phyloP scores from a whole-genome alignment of 345 rosid genomes.

The Kernera saxatilis region DNA sequence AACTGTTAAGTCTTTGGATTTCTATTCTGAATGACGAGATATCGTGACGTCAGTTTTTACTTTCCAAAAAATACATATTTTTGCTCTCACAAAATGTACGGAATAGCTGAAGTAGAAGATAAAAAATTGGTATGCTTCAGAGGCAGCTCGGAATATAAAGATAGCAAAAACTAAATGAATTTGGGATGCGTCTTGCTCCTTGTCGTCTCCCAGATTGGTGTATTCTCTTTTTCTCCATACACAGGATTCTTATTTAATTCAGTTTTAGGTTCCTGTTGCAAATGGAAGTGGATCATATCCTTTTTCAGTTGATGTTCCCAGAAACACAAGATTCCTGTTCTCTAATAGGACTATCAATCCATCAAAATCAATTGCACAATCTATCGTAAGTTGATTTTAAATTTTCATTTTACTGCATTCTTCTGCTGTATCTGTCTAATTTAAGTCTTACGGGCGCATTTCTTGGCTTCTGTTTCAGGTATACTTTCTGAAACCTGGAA shows the following conservation, averaged over 20 bases:
- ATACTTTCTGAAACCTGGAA: constrained; percentile 72
- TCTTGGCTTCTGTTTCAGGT: constrained; percentile 49
- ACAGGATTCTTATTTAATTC: constrained; percentile 14
- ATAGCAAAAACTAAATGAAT: background rate
- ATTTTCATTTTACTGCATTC: constrained; percentile 10
- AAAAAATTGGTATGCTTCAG: background rate
- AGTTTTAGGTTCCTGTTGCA: constrained; percentile 89
- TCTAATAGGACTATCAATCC: constrained; percentile 77
- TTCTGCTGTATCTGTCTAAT: constrained; percentile 24
- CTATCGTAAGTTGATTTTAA: constrained; percentile 58
- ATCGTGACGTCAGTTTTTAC: constrained; percentile 1
- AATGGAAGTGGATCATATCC: constrained; percentile 95
- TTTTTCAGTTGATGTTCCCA: constrained; percentile 87
- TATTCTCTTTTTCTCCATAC: constrained; percentile 2
- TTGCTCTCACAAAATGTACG: constrained; percentile 1
- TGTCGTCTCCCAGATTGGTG: background rate
- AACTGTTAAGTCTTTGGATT: constrained; percentile 9
- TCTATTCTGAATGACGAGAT: background rate
- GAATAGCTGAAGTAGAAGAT: background rate
- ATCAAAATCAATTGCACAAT: constrained; percentile 81
- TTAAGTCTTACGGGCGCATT: constrained; percentile 13
- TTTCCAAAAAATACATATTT: background rate
- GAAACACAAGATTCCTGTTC: constrained; percentile 90
- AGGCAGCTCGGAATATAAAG: background rate
- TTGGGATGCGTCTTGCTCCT: background rate